These are phyloP conservation scores for Penicillium sp. DNA, from an alignment of 2,329 filamentous ascomycete genomes.

Conservation along the genomic window DNA sequence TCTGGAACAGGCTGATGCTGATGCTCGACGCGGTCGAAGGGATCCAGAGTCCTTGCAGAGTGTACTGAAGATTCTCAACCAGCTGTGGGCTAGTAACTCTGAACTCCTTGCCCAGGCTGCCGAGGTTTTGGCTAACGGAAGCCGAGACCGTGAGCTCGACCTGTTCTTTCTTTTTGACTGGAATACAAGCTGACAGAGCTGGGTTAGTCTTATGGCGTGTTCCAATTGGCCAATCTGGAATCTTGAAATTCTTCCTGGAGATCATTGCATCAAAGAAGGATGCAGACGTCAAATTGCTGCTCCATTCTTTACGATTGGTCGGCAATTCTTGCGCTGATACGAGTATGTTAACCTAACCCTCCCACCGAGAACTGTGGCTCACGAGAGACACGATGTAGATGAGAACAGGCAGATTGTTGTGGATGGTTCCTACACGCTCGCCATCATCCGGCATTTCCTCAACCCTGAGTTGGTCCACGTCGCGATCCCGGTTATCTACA, in stretches of 20 bases:
- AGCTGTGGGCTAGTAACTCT: conserved; percentile 42
- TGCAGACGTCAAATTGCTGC: conserved; percentile 34
- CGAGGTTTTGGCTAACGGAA: conserved; percentile 45
- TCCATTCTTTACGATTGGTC: conserved; percentile 46
- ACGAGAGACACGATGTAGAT: conserved; percentile 29
- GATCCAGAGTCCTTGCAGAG: conserved; percentile 29
- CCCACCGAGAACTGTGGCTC: no score
- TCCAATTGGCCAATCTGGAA: conserved; percentile 42
- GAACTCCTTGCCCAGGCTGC: conserved; percentile 38
- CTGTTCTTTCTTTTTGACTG: background rate
- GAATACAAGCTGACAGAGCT: background rate
- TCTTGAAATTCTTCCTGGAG: conserved; percentile 46
- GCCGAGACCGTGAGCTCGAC: conserved; percentile 44
- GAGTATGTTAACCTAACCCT: conserved; percentile 25
- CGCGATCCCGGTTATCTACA: conserved; percentile 48
- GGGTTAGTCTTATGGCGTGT: conserved; percentile 42
- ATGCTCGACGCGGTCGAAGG: conserved; percentile 23
- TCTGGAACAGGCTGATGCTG: conserved; percentile 33
- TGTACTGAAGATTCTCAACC: conserved; percentile 33
- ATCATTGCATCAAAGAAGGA: conserved; percentile 37
- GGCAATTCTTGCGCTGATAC: conserved; percentile 52
- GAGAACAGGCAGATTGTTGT: conserved; percentile 46
- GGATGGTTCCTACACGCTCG: conserved; percentile 40
- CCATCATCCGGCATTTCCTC: conserved; percentile 40
- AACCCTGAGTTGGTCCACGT: conserved; percentile 41